These are phyloP conservation scores for Plantago elongata DNA, from an alignment of 257 asterid genomes.

Conservation along the genomic window DNA sequence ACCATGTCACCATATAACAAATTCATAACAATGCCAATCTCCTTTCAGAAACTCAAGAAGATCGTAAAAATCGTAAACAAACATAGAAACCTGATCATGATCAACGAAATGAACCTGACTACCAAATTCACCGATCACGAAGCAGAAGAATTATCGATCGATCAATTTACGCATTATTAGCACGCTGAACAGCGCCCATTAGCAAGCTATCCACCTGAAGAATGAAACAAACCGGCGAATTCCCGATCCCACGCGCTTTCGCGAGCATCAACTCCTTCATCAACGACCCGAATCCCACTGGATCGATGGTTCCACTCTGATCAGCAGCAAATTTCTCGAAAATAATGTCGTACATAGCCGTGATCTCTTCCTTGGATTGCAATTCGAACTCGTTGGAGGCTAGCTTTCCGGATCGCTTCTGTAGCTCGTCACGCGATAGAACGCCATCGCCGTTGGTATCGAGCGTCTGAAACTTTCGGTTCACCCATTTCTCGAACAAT, in stretches of 20 bases:
- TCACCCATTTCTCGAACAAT: slow-evolving; percentile 42
- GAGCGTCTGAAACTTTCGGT: slow-evolving; percentile 40
- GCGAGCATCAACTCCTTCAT: slow-evolving; percentile 60
- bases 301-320: slow-evolving; percentile 41
- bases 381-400: slow-evolving; percentile 42
- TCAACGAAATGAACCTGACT: neutral
- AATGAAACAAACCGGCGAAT: slow-evolving; percentile 50
- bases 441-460: slow-evolving; percentile 46
- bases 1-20: too few species aligned
- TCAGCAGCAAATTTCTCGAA: slow-evolving; percentile 45
- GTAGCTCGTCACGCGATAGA: slow-evolving; percentile 46
- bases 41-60: too few species aligned
- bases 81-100: too few species aligned
- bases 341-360: slow-evolving; percentile 32
- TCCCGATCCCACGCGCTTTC: slow-evolving; percentile 61
- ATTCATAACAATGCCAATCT: too few species aligned
- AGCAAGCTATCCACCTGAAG: slow-evolving; percentile 66
- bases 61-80: too few species aligned
- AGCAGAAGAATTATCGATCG: neutral
- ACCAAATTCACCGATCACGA: neutral
- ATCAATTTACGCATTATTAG: slow-evolving; percentile 10
- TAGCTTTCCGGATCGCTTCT: slow-evolving; percentile 38
- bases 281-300: slow-evolving; percentile 29
- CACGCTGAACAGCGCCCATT: slow-evolving; percentile 54
- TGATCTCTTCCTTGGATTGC: slow-evolving; percentile 55